A percentile compares a stretch with the other conserved stretches of the same genome.
Evolutionary conservation across 2,329 filamentous ascomycete genomes (phyloP).

Genomic region (Talaromyces sp.): DNA sequence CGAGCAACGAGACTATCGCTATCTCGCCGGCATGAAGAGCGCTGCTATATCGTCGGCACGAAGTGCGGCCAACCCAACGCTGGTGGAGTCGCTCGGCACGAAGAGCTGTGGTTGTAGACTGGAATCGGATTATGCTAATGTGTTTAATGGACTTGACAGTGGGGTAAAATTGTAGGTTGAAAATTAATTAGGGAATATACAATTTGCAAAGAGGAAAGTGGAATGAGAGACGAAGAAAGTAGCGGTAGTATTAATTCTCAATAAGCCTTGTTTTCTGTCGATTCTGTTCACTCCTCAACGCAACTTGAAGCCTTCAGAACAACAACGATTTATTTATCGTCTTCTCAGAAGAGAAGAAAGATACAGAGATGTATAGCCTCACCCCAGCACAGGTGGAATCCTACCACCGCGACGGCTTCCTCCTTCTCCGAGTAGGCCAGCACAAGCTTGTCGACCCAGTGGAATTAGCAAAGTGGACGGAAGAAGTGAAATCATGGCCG

Average conservation of each 20-base stretch:
- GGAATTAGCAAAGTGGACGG: constrained; percentile 26
- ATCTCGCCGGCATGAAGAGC: constrained; percentile 1
- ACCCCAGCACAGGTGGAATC: constrained; percentile 23
- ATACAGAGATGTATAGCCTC: constrained; percentile 19
- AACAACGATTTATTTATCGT: background rate
- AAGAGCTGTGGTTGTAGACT: constrained; percentile 11
- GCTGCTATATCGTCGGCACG: constrained; percentile 19
- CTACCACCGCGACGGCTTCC: constrained; percentile 28
- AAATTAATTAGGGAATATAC: background rate
- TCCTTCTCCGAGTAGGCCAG: constrained; percentile 26
- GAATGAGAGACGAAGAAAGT: background rate
- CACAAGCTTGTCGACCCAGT: constrained; percentile 28
- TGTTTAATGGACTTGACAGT: background rate
- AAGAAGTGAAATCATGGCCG: constrained; percentile 29
- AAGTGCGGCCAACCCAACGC: constrained; percentile 20
- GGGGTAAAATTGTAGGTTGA: background rate
- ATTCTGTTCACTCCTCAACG: background rate
- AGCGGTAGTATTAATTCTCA: background rate
- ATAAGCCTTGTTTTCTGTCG: background rate
- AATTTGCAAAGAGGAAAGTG: background rate
- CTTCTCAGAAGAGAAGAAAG: background rate
- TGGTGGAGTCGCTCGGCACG: constrained; percentile 21
- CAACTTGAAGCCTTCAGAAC: background rate
- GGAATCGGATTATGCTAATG: background rate
- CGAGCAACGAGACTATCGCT: background rate